Evolutionary conservation across 2,329 filamentous ascomycete genomes (phyloP).

Genomic region (Ophiostoma himal-ulmi): DNA sequence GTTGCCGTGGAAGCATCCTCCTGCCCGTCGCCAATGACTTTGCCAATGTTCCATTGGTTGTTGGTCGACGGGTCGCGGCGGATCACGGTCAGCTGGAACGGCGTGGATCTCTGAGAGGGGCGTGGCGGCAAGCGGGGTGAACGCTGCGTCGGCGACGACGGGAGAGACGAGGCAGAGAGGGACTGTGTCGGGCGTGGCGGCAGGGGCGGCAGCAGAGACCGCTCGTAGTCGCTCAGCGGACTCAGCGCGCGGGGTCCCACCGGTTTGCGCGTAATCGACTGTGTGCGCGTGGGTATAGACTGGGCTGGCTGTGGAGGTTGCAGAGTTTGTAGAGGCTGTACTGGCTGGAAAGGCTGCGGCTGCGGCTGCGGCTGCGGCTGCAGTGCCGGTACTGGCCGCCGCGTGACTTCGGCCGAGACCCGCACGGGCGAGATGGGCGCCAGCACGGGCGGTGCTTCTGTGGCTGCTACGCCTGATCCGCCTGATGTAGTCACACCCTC

Average conservation of each 20-base stretch:
- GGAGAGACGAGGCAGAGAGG: not conserved
- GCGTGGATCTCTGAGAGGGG: slow-evolving; percentile 25
- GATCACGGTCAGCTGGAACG: slow-evolving; percentile 59
- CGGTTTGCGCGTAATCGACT: slow-evolving; percentile 18
- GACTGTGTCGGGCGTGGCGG: not conserved
- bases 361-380: not conserved
- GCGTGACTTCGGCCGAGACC: not conserved
- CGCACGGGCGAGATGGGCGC: not conserved
- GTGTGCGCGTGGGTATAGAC: not conserved
- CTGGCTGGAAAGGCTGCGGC: not conserved
- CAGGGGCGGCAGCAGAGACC: not conserved
- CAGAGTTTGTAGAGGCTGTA: not conserved
- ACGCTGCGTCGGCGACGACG: not conserved
- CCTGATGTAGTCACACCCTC: not conserved
- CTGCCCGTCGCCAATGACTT: slow-evolving; percentile 38
- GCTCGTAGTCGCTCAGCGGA: not conserved
- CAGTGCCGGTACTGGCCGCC: not conserved
- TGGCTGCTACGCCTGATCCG: not conserved
- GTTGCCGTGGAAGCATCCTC: not conserved
- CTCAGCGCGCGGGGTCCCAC: slow-evolving; percentile 14
- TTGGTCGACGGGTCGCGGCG: slow-evolving; percentile 65
- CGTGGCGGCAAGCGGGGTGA: slow-evolving; percentile 32
- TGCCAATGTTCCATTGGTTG: slow-evolving; percentile 70
- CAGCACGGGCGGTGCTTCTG: not conserved
- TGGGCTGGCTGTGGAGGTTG: not conserved